Evolutionary conservation across 495 filamentous ascomycete species (phyloP), one percentile per base, ranked within the genome.

Genomic region (Penicillium ucsense): DNA sequence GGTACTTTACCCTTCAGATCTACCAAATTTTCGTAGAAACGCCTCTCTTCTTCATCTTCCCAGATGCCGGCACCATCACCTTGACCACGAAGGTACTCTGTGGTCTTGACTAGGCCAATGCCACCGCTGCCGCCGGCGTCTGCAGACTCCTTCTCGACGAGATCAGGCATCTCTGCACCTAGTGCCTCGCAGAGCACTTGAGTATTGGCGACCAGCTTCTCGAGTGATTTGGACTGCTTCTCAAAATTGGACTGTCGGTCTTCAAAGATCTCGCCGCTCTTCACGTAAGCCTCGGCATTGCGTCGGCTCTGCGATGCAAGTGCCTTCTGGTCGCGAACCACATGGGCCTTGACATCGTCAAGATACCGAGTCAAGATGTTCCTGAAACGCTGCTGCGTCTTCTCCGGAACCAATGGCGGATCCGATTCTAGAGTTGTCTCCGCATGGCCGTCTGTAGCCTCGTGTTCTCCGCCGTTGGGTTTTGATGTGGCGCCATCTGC

Each of bases 181-280:
- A 99, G 75, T 8, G 79, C 79, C 64, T 97, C 92, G 43, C 89
- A 89, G 53, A 99, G 74, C 29, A 86, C 77, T 61, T 99, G 92
- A 1, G 92, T 91, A 63, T 95, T 96, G 27, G 86, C 68, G 39
- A 95, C 76, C 4, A 97, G 79, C 49, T 88, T 90, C 59, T 99
- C 92, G 53, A 96, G 85, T 4, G 85, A 77, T 67, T 95, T 97
- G 6, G 88, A 68, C 61, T 88, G 82, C 65, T 88, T 95, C 62
- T 99, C 92, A 51, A 92, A 95, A 55, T 89, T 96, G 31, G 89
- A 79, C 60, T 99, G 92, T 11, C 92, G 86, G 58, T 99, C 92
- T 61, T 99, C 92, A 53, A 99, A 99, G 38, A 99, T 90, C 58
- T 99, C 92, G 9, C 92, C 92, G 37, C 94, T 97, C 60, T 95